phyloP scores from a whole-genome alignment of 2,329 filamentous ascomycete genomes.

The Podosphaera aphanis region DNA sequence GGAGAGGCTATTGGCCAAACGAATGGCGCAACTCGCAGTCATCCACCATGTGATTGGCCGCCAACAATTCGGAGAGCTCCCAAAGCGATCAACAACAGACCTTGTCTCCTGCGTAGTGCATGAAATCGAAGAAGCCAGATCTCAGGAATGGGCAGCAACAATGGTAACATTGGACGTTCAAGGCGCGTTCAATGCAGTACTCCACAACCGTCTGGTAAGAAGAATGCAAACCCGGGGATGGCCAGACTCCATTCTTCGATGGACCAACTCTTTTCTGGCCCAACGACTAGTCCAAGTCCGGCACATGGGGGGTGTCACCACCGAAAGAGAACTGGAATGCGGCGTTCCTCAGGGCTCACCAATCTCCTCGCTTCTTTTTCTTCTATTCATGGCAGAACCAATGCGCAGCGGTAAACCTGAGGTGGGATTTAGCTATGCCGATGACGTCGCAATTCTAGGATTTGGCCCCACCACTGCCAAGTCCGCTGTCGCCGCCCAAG shows the following conservation, averaged over 20 bases:
- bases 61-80: too few relatives aligned
- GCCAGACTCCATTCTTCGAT: background rate
- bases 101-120: too few relatives aligned
- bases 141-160: too few relatives aligned
- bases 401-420: background rate
- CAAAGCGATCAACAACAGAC: too few relatives aligned
- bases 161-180: too few relatives aligned
- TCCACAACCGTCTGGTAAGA: background rate
- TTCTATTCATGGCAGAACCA: background rate
- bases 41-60: too few relatives aligned
- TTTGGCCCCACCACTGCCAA: background rate
- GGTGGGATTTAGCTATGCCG: background rate
- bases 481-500: background rate
- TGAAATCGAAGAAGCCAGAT: too few relatives aligned
- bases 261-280: background rate
- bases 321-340: background rate
- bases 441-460: background rate
- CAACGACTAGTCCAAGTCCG: background rate
- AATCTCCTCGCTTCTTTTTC: background rate
- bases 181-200: too few relatives aligned
- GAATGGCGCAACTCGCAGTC: too few relatives aligned
- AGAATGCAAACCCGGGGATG: background rate
- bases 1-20: too few relatives aligned
- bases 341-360: background rate
- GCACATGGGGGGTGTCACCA: background rate